Conservation (phyloP, 371 early-diverging fungal species). For the Zychaea mexicana region DNA sequence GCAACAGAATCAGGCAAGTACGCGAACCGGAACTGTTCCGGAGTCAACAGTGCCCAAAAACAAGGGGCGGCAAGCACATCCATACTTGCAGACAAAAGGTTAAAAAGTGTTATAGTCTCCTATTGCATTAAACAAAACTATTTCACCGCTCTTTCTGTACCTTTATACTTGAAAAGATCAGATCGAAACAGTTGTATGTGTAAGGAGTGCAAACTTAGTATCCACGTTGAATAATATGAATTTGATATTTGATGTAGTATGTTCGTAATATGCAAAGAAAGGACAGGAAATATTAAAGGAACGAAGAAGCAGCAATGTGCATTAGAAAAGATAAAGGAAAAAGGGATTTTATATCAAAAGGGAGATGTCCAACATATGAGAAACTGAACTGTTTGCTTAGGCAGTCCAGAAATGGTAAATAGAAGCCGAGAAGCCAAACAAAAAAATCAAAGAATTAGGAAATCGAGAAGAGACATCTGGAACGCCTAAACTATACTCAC, state of each 20-base stretch:
- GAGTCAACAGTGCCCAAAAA: slow-evolving; percentile 56
- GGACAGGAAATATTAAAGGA: background rate
- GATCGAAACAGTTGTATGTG: background rate
- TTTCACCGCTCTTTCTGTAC: background rate
- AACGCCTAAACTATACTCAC: background rate
- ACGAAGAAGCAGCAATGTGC: background rate
- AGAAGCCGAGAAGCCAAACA: background rate
- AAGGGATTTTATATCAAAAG: background rate
- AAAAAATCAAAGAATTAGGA: background rate
- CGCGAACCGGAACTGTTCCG: slow-evolving; percentile 47
- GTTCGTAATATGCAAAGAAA: background rate
- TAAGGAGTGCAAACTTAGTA: background rate
- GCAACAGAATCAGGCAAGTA: slow-evolving; percentile 45
- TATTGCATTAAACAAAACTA: background rate
- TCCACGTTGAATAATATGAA: too few relatives aligned
- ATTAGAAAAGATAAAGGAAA: background rate
- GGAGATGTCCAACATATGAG: background rate
- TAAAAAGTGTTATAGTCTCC: too few relatives aligned
- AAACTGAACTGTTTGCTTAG: background rate
- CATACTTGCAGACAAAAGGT: background rate
- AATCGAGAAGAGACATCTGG: slow-evolving; percentile 1
- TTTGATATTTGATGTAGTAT: background rate
- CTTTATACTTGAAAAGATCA: background rate
- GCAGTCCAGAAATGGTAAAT: slow-evolving; percentile 2
- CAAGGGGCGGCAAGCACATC: slow-evolving; percentile 21